Evolutionary conservation across 1,284 basidiomycete species (phyloP), one percentile per base, ranked within the genome.

Genomic region (Microbotryum scabiosae): DNA sequence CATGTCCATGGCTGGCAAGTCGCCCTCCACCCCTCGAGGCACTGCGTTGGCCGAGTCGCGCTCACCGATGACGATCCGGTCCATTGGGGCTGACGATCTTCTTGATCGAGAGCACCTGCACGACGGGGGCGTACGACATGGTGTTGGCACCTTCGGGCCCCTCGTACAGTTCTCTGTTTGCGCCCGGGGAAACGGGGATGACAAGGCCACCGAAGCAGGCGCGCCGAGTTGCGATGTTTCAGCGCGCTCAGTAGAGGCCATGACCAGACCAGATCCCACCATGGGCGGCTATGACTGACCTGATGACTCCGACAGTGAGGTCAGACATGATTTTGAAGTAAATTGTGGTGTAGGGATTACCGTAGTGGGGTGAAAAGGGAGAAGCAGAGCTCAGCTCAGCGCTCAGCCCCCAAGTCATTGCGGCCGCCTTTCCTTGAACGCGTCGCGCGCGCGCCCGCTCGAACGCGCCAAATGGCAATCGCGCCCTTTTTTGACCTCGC

Each of bases 21-120:
- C 30, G 30, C 36, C 36, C 14, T 41, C 16, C 36, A 16, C 36
- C 36, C 14, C 5, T 41, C 28, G 18, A 30, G 48, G 28, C 1
- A 16, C 12, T 36, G n/a, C 18, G 32, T 26, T 30, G 20, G 14
- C 36, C 36, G 16, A 16, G 36, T 41, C 36, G 36, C 36, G 36
- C 36, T 41, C 36, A 41, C 36, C 36, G 36, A 41, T 41, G 36
- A 41, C 36, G 36, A 41, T 41, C 36, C 3, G 36, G 36, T 4
- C 36, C 36, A 41, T 23, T 47, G 16, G 67, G 63, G 12, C 69
- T 63, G 26, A 77, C 77, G 50, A 93, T 85, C 71, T 84, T 84
- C 76, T 89, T 92, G 65, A 91, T 82, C 52, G 85, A 88, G 51
- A 96, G 81, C 46, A 91, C 77, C 72, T 96, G 90, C 3, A 93